A percentile compares a stretch with the other conserved stretches of the same genome.
These are phyloP conservation scores for Trichophaea hybrida DNA, from an alignment of 2,329 filamentous ascomycete genomes.

Conservation along the genomic window DNA sequence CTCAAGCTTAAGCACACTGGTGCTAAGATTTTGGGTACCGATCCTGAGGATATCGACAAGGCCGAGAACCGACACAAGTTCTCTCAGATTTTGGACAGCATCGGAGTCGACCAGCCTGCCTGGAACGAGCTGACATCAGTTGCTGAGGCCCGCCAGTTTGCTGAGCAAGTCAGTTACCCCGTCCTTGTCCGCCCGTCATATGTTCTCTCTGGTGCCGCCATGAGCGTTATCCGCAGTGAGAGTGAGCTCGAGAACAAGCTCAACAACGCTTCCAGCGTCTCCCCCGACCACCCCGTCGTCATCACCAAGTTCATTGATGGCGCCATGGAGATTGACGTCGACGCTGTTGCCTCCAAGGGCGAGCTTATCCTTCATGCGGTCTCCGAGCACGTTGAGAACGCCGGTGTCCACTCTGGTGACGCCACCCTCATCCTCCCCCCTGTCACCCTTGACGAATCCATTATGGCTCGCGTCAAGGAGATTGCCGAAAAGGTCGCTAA, in stretches of 20 bases:
- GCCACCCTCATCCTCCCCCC: slow-evolving; percentile 89
- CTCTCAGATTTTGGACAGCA: slow-evolving; percentile 90
- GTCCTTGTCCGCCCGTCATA: slow-evolving; percentile 91
- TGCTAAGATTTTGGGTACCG: slow-evolving; percentile 80
- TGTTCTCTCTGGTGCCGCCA: slow-evolving; percentile 91
- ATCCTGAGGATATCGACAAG: slow-evolving; percentile 91
- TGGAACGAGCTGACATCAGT: slow-evolving; percentile 96
- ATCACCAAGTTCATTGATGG: slow-evolving; percentile 98
- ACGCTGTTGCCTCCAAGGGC: slow-evolving; percentile 76
- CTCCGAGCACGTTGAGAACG: slow-evolving; percentile 90
- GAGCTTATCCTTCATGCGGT: slow-evolving; percentile 83
- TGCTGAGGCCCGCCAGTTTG: slow-evolving; percentile 73
- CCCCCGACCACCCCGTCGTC: slow-evolving; percentile 91
- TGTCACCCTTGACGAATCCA: slow-evolving; percentile 56
- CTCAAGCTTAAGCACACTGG: slow-evolving; percentile 84
- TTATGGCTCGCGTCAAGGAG: slow-evolving; percentile 79
- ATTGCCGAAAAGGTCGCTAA: slow-evolving; percentile 93
- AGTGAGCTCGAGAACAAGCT: slow-evolving; percentile 92
- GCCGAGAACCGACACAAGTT: slow-evolving; percentile 98
- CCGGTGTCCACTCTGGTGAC: slow-evolving; percentile 95
- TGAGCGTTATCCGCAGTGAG: slow-evolving; percentile 86
- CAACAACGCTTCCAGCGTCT: slow-evolving; percentile 74
- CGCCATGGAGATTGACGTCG: slow-evolving; percentile 90
- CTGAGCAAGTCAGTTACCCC: slow-evolving; percentile 72
- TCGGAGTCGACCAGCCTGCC: slow-evolving; percentile 88